Evolutionary conservation across 805 yeast species (phyloP), one percentile per base, ranked within the genome.

Genomic region (Candida corydali): DNA sequence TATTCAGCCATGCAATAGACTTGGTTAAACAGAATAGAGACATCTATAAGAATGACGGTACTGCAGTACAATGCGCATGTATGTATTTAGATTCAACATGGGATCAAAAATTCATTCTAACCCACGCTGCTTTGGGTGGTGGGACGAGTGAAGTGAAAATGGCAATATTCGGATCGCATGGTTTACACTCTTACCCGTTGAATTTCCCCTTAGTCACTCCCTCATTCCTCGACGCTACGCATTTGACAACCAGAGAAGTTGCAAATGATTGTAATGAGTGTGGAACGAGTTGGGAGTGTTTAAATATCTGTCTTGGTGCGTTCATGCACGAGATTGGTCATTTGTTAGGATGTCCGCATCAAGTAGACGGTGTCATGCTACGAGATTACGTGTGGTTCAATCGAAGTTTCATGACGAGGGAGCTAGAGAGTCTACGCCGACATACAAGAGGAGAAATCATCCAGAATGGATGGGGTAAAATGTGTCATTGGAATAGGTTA

Each of bases 291-390:
- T 93, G 96, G 96, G 97, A 91, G 59, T 84, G 94, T 50, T 61
- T 84, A 30, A 82, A 84, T 41, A 74, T 91, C 25, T 86, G 96
- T 1, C 54, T 86, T 49, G 98, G 98, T 30, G 97, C 98, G 0
- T 89, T 88, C 49, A 71, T 89, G 82, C 98, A 91, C 58, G 98
- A 91, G 55, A 82, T 91, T 35, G 98, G 98, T 1, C 98, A 91
- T 56, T 63, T 78, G 18, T 65, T 91, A 28, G 96, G 96, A 0
- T 84, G 91, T 45, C 97, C 98, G 0, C 98, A 91, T 60, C 93
- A 88, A 57, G 84, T 80, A 10, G 66, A 72, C 46, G 98, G 98
- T 14, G 83, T 91, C 18, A 93, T 91, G 98, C 61, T 87, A 26
- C 70, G 97, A 40, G 96, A 84, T 40, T 93, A 89, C 54, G 69